These are phyloP conservation scores for Pleodorina starrii DNA, from an alignment of 139 green algal species.

Conservation along the genomic window DNA sequence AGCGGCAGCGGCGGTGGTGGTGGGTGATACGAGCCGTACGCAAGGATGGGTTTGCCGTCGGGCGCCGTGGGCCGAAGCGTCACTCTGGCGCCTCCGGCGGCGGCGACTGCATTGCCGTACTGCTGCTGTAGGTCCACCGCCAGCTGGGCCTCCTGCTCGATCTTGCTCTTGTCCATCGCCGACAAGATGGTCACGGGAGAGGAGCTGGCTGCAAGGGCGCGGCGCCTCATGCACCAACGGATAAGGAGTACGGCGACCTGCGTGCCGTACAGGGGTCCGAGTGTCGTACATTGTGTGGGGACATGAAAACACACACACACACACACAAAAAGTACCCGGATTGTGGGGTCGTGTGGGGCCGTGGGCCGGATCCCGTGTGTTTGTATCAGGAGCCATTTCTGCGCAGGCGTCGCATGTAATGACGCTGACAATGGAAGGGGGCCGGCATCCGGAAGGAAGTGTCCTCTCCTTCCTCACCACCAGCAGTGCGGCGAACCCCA, in stretches of 20 bases:
- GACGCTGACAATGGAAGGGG: too few species aligned
- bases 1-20: not conserved
- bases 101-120: not conserved
- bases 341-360: too few species aligned
- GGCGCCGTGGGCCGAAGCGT: not conserved
- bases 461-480: too few species aligned
- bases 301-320: too few species aligned
- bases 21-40: not conserved
- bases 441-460: too few species aligned
- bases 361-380: too few species aligned
- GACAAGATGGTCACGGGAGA: not conserved
- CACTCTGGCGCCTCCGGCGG: not conserved
- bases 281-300: too few species aligned
- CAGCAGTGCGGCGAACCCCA: not conserved
- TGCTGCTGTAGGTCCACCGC: not conserved
- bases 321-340: too few species aligned
- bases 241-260: not conserved
- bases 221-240: not conserved
- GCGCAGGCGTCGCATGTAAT: too few species aligned
- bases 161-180: not conserved
- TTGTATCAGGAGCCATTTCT: too few species aligned
- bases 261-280: too few species aligned
- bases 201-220: not conserved
- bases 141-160: not conserved
- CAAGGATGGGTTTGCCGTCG: conserved; percentile 26